A percentile compares a stretch with the other conserved stretches of the same genome.
Conservation (phyloP, 2,329 filamentous ascomycete species). For the Botrytis porri region DNA sequence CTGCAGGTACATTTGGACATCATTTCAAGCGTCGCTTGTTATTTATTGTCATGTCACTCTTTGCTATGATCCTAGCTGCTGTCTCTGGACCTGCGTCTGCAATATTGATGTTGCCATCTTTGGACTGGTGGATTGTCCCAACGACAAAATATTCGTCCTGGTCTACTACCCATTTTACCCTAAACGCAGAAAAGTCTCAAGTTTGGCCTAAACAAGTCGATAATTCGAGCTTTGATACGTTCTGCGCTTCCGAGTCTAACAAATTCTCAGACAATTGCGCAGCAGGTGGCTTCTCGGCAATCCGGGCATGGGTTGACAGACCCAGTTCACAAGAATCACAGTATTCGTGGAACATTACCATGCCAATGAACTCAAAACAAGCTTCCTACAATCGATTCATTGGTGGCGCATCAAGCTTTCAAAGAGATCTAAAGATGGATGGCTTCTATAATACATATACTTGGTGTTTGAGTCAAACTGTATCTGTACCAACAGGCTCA, state of each 20-base stretch:
- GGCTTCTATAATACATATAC: background rate
- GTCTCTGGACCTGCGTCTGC: background rate
- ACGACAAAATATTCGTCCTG: background rate
- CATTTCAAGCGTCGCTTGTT: too few relatives aligned
- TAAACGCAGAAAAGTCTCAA: background rate
- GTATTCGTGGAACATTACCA: background rate
- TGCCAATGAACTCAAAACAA: background rate
- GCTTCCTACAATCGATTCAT: background rate
- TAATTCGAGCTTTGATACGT: background rate
- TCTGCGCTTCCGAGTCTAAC: background rate
- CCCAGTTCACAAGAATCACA: background rate
- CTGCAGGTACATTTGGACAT: too few relatives aligned
- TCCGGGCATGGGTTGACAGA: background rate
- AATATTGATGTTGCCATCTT: background rate
- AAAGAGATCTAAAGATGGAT: background rate
- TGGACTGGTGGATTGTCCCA: background rate
- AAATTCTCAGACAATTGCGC: background rate
- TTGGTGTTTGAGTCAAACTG: background rate
- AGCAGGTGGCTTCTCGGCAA: background rate
- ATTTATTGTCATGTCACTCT: too few relatives aligned
- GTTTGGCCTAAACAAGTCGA: background rate
- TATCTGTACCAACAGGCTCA: background rate
- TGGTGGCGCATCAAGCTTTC: background rate
- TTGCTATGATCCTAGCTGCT: too few relatives aligned
- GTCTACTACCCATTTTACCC: background rate